Percentiles rank a stretch among this genome's conserved stretches.
These are phyloP conservation scores for Daldinia eschscholtzii DNA, from an alignment of 2,329 filamentous ascomycete species.

Conservation along the genomic window DNA sequence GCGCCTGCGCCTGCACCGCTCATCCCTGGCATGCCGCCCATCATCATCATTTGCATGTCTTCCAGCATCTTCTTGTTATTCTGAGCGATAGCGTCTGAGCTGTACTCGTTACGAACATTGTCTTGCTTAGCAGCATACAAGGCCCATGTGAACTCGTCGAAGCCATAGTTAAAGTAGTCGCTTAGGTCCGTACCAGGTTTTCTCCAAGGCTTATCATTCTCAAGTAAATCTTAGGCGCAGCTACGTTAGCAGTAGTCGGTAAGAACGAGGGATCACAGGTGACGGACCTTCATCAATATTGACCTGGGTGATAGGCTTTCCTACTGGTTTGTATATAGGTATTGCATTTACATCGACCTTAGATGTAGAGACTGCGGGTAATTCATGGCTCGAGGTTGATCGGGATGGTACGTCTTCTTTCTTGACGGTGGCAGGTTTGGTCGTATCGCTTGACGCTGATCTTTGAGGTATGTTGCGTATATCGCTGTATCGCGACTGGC, in stretches of 20 bases:
- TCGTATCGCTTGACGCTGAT: conserved; percentile 65
- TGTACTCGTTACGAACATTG: conserved; percentile 79
- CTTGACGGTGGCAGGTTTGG: conserved; percentile 61
- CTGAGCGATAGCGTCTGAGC: conserved; percentile 71
- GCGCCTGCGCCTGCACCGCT: conserved; percentile 50
- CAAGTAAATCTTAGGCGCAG: conserved; percentile 68
- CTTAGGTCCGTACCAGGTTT: conserved; percentile 93
- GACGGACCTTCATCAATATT: conserved; percentile 75
- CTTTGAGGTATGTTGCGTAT: conserved; percentile 75
- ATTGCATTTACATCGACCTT: conserved; percentile 87
- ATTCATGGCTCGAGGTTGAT: conserved; percentile 46
- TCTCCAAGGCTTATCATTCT: conserved; percentile 94
- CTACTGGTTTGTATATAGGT: conserved; percentile 81
- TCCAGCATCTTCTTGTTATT: conserved; percentile 85
- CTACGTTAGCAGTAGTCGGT: conserved; percentile 26
- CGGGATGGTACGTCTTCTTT: conserved; percentile 59
- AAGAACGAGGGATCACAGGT: neutral
- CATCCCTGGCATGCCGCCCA: conserved; percentile 64
- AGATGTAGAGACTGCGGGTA: conserved; percentile 78
- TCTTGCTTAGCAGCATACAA: conserved; percentile 93
- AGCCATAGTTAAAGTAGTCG: conserved; percentile 99
- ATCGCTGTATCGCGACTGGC: conserved; percentile 73
- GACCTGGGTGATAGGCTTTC: conserved; percentile 83
- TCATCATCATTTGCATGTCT: conserved; percentile 77
- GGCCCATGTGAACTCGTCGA: conserved; percentile 98